phyloP scores from a whole-genome alignment of 805 yeast genomes.

The Candida boleticola region DNA sequence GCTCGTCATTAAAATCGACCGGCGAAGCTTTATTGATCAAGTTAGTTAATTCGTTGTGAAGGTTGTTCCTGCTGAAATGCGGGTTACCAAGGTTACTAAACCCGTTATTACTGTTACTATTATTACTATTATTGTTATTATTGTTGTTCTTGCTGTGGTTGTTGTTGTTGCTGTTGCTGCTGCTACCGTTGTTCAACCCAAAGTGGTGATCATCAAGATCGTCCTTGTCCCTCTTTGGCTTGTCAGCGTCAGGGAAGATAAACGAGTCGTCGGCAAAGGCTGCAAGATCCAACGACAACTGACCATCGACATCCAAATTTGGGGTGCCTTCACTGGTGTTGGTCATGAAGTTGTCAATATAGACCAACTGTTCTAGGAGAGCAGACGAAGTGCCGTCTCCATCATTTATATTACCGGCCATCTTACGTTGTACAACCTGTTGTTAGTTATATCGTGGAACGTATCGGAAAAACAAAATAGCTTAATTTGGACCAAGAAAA shows the following conservation, averaged over 20 bases:
- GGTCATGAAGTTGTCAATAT: conserved; percentile 73
- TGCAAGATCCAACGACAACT: conserved; percentile 56
- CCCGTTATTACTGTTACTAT: conserved; percentile 1
- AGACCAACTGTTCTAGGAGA: conserved; percentile 72
- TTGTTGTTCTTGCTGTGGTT: conserved; percentile 6
- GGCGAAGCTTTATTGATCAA: conserved; percentile 1
- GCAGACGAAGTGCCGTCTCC: conserved; percentile 28
- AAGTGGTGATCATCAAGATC: conserved; percentile 7
- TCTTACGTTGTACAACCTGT: background rate
- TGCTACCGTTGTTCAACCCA: background rate
- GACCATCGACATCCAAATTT: conserved; percentile 39
- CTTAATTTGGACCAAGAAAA: no score
- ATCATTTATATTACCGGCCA: conserved; percentile 1
- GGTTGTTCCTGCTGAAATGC: conserved; percentile 1
- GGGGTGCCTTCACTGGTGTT: conserved; percentile 37
- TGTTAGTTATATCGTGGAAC: background rate
- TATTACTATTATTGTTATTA: background rate
- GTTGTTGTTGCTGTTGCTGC: conserved; percentile 9
- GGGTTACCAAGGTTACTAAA: no score
- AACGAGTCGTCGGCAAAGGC: conserved; percentile 83
- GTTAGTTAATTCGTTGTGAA: conserved; percentile 1
- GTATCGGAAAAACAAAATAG: no score
- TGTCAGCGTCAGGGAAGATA: conserved; percentile 80
- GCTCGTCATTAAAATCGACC: background rate
- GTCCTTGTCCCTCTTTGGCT: conserved; percentile 40